Conservation (phyloP, 2,329 filamentous ascomycete species). For the Pseudogymnoascus sp. region DNA sequence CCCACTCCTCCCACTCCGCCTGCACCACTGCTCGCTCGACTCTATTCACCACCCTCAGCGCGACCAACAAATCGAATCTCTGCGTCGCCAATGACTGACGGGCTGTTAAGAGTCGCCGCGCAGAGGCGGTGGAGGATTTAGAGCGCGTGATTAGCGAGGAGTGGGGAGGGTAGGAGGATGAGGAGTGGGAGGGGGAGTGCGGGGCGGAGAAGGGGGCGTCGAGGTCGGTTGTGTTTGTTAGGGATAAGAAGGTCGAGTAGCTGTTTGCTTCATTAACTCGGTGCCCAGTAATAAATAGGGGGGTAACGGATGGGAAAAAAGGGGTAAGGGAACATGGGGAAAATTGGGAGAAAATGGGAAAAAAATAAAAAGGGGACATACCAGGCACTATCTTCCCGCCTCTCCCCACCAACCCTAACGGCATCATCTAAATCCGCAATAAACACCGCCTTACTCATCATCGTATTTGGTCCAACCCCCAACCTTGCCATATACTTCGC, state of each 20-base stretch:
- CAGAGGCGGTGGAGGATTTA: slow-evolving; percentile 46
- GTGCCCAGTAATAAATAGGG: no score
- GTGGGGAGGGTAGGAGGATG: slow-evolving; percentile 42
- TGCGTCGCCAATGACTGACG: slow-evolving; percentile 77
- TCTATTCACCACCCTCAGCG: slow-evolving; percentile 81
- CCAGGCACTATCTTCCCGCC: not conserved
- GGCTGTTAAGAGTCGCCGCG: slow-evolving; percentile 65
- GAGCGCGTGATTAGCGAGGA: slow-evolving; percentile 41
- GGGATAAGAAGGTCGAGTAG: slow-evolving; percentile 56
- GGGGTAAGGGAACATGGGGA: no score
- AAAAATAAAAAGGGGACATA: no score
- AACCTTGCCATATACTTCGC: slow-evolving; percentile 73
- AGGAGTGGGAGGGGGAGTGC: slow-evolving; percentile 38
- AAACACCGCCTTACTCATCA: slow-evolving; percentile 83
- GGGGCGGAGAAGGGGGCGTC: slow-evolving; percentile 51
- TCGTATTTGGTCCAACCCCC: slow-evolving; percentile 69
- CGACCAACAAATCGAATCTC: slow-evolving; percentile 84
- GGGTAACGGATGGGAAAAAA: no score
- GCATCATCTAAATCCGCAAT: slow-evolving; percentile 57
- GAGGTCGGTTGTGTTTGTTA: slow-evolving; percentile 52
- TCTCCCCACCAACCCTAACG: not conserved
- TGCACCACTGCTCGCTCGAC: slow-evolving; percentile 81
- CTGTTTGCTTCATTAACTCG: no score
- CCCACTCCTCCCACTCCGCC: slow-evolving; percentile 90
- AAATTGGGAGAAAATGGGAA: no score